These are phyloP conservation scores for Gossypium raimondii DNA, from an alignment of 345 rosid species.

Conservation along the genomic window DNA sequence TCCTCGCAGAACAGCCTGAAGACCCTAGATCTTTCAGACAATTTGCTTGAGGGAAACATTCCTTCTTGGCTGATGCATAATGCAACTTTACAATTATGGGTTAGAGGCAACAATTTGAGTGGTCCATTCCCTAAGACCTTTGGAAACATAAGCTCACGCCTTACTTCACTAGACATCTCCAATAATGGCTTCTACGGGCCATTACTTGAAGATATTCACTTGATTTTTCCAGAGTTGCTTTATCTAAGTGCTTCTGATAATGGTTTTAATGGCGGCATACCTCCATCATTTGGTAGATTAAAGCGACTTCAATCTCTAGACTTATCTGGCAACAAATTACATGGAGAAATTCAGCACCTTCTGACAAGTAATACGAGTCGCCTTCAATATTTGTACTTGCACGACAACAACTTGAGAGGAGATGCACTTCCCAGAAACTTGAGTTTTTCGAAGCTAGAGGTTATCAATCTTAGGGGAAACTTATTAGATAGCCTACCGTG, in stretches of 20 bases:
- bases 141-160: conserved; percentile 8
- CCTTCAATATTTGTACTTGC: background rate
- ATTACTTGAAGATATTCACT: conserved; percentile 13
- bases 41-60: background rate
- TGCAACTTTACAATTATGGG: background rate
- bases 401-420: conserved; percentile 1
- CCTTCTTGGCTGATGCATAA: conserved; percentile 19
- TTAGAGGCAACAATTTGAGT: conserved; percentile 11
- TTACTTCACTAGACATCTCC: conserved; percentile 8
- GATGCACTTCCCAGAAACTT: conserved; percentile 8
- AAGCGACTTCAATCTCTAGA: background rate
- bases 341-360: background rate
- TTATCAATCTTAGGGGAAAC: background rate
- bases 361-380: conserved; percentile 7
- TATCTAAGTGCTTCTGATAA: background rate
- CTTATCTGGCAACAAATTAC: background rate
- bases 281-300: conserved; percentile 3
- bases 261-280: background rate
- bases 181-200: background rate
- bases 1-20: background rate
- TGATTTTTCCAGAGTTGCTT: background rate
- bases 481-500: background rate
- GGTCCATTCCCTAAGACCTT: conserved; percentile 9
- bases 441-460: background rate
- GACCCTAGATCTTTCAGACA: conserved; percentile 11